phyloP scores from a whole-genome alignment of 2,329 filamentous ascomycete genomes.

The Clarireedia sp. region DNA sequence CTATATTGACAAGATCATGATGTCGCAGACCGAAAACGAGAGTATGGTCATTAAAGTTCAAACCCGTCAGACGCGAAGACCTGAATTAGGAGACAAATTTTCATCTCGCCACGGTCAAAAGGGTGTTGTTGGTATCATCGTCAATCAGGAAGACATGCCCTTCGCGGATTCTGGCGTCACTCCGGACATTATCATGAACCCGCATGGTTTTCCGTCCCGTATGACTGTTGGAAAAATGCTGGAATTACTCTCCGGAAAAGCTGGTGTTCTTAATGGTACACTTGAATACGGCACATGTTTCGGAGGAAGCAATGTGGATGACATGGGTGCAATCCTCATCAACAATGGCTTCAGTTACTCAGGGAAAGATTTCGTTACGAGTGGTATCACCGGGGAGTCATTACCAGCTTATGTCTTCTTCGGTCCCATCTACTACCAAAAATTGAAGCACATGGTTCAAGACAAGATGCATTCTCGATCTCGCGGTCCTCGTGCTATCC shows the following conservation, averaged over 20 bases:
- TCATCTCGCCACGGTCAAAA: slow-evolving; percentile 98
- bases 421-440: slow-evolving; percentile 98
- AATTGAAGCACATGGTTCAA: slow-evolving; percentile 99
- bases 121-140: slow-evolving; percentile 93
- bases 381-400: slow-evolving; percentile 87
- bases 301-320: slow-evolving; percentile 74
- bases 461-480: slow-evolving; percentile 99
- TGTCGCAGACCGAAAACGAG: slow-evolving; percentile 82
- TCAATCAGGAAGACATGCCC: slow-evolving; percentile 93
- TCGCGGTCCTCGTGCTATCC: slow-evolving; percentile 79
- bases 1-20: slow-evolving; percentile 94
- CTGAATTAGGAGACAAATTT: slow-evolving; percentile 97
- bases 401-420: slow-evolving; percentile 97
- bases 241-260: slow-evolving; percentile 90
- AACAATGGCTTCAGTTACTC: slow-evolving; percentile 91
- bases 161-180: slow-evolving; percentile 85
- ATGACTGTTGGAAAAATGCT: slow-evolving; percentile 99
- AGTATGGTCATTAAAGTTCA: slow-evolving; percentile 86
- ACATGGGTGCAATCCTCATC: slow-evolving; percentile 80
- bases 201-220: slow-evolving; percentile 97
- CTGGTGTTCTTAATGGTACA: slow-evolving; percentile 75
- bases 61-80: slow-evolving; percentile 88
- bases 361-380: slow-evolving; percentile 94
- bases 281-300: slow-evolving; percentile 88
- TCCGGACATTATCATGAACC: slow-evolving; percentile 99